Percentiles rank a stretch among this genome's conserved stretches.
Evolutionary conservation across 1,284 basidiomycete genomes (phyloP).

Genomic region (Microbotryum lychnidis-dioicae): DNA sequence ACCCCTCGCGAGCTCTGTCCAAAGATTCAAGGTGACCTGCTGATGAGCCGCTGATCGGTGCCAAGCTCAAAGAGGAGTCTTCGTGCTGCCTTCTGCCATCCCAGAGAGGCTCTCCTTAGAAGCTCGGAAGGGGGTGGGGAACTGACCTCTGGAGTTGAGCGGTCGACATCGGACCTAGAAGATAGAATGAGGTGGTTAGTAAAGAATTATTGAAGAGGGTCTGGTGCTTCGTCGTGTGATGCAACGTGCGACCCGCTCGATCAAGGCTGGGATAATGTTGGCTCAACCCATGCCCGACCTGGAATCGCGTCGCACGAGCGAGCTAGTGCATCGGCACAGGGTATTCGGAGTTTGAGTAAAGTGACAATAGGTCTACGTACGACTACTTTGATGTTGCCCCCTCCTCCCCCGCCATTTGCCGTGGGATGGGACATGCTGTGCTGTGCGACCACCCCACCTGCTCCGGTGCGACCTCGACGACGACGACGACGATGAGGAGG

Average conservation of each 20-base stretch:
- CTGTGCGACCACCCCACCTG: too few species aligned
- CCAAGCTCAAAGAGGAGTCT: not conserved
- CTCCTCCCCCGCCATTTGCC: too few species aligned
- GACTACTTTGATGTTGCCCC: conserved; percentile 86
- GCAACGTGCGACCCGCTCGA: too few species aligned
- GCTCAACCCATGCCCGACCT: not conserved
- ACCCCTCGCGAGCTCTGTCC: conserved; percentile 73
- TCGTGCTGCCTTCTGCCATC: not conserved
- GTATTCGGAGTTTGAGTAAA: not conserved
- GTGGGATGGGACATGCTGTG: too few species aligned
- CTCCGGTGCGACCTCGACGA: too few species aligned
- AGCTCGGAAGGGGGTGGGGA: conserved; percentile 4
- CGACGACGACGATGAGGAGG: too few species aligned
- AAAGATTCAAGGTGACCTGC: conserved; percentile 8
- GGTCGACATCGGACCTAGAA: conserved; percentile 65
- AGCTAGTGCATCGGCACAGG: not conserved
- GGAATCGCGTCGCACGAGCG: not conserved
- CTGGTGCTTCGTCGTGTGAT: not conserved
- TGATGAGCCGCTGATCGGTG: conserved; percentile 3
- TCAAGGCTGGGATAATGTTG: not conserved
- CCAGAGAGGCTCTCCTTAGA: not conserved
- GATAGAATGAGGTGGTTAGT: conserved; percentile 29
- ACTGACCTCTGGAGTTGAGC: conserved; percentile 75
- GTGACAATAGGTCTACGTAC: conserved; percentile 44
- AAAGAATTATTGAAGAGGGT: too few species aligned